Conservation (phyloP, 2,329 filamentous ascomycete genomes). For the Stemphylium lycopersici region DNA sequence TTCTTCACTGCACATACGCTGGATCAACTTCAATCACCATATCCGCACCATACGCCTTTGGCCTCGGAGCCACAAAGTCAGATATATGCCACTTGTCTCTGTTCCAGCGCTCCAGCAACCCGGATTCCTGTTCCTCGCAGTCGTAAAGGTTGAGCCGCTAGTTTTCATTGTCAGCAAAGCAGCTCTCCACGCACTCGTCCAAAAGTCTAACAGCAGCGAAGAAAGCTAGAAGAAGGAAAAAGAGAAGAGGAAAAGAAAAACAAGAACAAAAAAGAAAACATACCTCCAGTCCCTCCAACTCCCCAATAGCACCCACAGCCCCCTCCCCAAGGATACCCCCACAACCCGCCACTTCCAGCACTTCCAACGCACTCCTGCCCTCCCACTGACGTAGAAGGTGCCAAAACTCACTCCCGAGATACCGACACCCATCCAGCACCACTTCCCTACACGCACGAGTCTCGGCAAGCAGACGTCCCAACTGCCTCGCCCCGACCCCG, state of each 20-base stretch:
- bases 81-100: slow-evolving; percentile 33
- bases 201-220: background rate
- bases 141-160: slow-evolving; percentile 38
- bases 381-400: slow-evolving; percentile 28
- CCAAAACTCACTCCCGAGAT: slow-evolving; percentile 27
- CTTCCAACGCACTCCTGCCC: slow-evolving; percentile 17
- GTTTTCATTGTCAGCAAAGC: background rate
- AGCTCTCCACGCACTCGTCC: background rate
- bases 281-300: slow-evolving; percentile 31
- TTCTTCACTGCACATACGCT: slow-evolving; percentile 19
- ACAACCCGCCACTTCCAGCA: slow-evolving; percentile 31
- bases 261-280: too few relatives aligned
- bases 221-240: too few relatives aligned
- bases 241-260: too few relatives aligned
- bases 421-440: slow-evolving; percentile 28
- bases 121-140: slow-evolving; percentile 31
- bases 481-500: slow-evolving; percentile 23
- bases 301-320: slow-evolving; percentile 3
- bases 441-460: slow-evolving; percentile 28
- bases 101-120: slow-evolving; percentile 29
- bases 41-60: slow-evolving; percentile 5
- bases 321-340: slow-evolving; percentile 27
- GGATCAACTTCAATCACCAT: slow-evolving; percentile 44
- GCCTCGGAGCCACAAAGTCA: slow-evolving; percentile 29
- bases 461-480: slow-evolving; percentile 24